These are phyloP conservation scores for Pisolithus albus DNA, from an alignment of 768 basidiomycete species.

Conservation along the genomic window DNA sequence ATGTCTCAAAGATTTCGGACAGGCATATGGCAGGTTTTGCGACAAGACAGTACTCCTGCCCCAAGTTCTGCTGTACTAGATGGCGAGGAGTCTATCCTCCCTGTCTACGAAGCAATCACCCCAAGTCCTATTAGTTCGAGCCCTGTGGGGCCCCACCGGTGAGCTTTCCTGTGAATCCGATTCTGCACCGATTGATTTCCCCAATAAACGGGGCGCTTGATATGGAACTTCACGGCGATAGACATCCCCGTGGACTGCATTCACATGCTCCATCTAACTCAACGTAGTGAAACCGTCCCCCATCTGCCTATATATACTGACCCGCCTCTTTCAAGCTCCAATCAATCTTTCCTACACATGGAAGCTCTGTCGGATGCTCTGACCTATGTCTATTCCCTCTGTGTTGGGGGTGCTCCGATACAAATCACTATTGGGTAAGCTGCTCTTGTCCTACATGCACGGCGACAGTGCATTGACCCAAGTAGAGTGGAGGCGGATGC, in stretches of 20 bases:
- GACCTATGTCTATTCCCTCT: conserved; percentile 44
- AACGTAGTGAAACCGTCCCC: conserved; percentile 4
- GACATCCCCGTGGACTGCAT: conserved; percentile 8
- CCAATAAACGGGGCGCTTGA: not conserved
- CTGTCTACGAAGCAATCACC: conserved; percentile 15
- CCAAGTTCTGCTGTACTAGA: not conserved
- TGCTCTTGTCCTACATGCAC: not conserved
- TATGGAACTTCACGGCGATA: conserved; percentile 3
- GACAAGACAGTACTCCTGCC: conserved; percentile 9
- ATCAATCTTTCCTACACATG: conserved; percentile 18
- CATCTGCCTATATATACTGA: conserved; percentile 8
- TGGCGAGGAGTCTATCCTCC: conserved; percentile 14
- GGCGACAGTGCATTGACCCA: conserved; percentile 6
- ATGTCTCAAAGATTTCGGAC: conserved; percentile 13
- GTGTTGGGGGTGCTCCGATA: conserved; percentile 37
- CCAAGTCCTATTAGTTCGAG: not conserved
- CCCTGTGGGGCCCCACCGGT: conserved; percentile 2
- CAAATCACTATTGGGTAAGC: conserved; percentile 49
- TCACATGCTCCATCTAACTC: conserved; percentile 5
- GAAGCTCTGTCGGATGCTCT: conserved; percentile 13
- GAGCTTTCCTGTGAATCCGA: conserved; percentile 1
- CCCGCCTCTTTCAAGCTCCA: conserved; percentile 5
- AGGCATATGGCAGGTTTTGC: conserved; percentile 19
- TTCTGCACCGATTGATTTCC: conserved; percentile 5
- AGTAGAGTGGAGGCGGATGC: conserved; percentile 24